These are phyloP conservation scores for Rutidosis leptorrhynchoides DNA, from an alignment of 129 eudicot species.

Conservation along the genomic window DNA sequence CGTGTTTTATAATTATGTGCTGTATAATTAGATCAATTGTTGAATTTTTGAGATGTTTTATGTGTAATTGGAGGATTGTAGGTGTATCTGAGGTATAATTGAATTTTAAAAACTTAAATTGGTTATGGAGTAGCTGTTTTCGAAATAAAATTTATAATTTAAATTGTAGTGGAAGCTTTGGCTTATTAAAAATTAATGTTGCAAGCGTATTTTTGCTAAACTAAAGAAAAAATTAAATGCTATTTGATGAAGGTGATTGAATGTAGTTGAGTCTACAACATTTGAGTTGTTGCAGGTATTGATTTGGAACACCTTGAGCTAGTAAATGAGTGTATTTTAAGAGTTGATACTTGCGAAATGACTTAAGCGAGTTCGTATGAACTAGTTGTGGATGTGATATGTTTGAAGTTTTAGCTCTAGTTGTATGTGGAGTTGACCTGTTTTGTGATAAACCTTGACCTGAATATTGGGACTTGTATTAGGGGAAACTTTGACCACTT, in stretches of 20 bases:
- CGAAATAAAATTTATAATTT: no score
- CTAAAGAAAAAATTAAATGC: neutral
- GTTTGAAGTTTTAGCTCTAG: neutral
- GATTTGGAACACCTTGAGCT: neutral
- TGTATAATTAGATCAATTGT: neutral
- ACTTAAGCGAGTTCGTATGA: neutral
- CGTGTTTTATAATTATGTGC: neutral
- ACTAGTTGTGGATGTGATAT: neutral
- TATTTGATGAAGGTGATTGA: neutral
- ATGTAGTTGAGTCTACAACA: neutral
- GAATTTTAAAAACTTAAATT: neutral
- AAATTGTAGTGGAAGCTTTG: neutral
- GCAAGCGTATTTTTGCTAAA: neutral
- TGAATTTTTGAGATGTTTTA: neutral
- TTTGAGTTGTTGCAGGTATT: neutral
- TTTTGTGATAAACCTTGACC: neutral
- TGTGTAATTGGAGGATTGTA: neutral
- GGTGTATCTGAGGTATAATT: neutral
- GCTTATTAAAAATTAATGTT: neutral
- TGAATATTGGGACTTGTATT: neutral
- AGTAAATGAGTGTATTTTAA: neutral
- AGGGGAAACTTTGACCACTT: neutral
- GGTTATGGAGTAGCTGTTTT: neutral
- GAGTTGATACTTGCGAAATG: no score
- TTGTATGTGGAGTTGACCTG: neutral